phyloP scores from a whole-genome alignment of 176 grass and related monocot genomes.

The Ananas comosus region DNA sequence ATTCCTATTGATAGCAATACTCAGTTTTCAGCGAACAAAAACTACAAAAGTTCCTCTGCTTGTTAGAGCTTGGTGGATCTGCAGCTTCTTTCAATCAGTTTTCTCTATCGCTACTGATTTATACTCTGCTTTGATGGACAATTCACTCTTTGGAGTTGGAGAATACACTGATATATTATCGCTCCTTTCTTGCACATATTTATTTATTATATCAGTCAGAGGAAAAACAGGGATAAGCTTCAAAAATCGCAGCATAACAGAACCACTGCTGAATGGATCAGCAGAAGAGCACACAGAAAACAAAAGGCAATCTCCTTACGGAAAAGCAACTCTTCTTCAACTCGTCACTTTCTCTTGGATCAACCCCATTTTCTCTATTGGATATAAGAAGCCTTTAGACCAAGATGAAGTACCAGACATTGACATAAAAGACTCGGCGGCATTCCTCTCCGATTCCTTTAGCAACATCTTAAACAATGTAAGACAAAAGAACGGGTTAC shows the following conservation, averaged over 20 bases:
- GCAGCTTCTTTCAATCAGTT: constrained; percentile 61
- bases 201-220: constrained; percentile 54
- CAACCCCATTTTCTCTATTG: constrained; percentile 63
- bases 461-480: constrained; percentile 44
- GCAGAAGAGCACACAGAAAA: constrained; percentile 42
- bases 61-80: constrained; percentile 71
- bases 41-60: constrained; percentile 44
- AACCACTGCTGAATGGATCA: constrained; percentile 56
- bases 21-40: constrained; percentile 52
- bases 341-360: constrained; percentile 93
- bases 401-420: constrained; percentile 77
- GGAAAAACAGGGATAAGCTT: constrained; percentile 68
- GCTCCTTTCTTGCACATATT: constrained; percentile 38
- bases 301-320: constrained; percentile 52
- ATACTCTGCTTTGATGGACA: constrained; percentile 31
- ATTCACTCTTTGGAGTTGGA: constrained; percentile 29
- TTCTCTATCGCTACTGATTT: constrained; percentile 48
- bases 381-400: constrained; percentile 81
- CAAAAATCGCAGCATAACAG: constrained; percentile 33
- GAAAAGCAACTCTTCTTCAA: constrained; percentile 46
- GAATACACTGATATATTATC: constrained; percentile 41
- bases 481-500: constrained; percentile 48
- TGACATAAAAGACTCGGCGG: constrained; percentile 48
- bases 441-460: constrained; percentile 58
- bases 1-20: constrained; percentile 44